phyloP scores from a whole-genome alignment of 2,329 filamentous ascomycete genomes.

The Neofusicoccum kwambonambiense region DNA sequence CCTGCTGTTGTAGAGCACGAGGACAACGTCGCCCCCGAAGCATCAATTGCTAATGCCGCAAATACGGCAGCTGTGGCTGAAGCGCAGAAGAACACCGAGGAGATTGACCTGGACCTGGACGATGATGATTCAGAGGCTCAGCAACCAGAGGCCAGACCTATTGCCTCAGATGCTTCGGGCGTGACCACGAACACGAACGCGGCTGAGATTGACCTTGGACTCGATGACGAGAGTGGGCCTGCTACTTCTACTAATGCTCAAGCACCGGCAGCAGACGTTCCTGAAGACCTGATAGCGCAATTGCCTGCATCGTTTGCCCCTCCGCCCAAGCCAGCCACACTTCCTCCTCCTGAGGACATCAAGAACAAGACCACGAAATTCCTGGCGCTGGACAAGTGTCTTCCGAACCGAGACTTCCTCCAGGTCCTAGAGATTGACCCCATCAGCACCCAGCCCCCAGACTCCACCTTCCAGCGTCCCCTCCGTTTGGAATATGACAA shows the following conservation, averaged over 20 bases:
- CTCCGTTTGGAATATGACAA: conserved; percentile 76
- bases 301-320: conserved; percentile 70
- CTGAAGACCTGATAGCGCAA: conserved; percentile 67
- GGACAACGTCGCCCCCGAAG: conserved; percentile 23
- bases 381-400: conserved; percentile 87
- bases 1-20: conserved; percentile 59
- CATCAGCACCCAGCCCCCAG: conserved; percentile 43
- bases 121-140: conserved; percentile 29
- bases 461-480: conserved; percentile 41
- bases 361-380: conserved; percentile 79
- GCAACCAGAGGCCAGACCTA: conserved; percentile 15
- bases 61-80: neutral
- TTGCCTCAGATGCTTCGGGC: conserved; percentile 65
- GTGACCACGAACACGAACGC: conserved; percentile 34
- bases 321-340: conserved; percentile 20
- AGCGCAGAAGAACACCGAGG: conserved; percentile 58
- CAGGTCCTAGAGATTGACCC: conserved; percentile 62
- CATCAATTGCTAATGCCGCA: neutral
- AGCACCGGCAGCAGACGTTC: conserved; percentile 40
- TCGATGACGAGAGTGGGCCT: conserved; percentile 23
- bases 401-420: conserved; percentile 75
- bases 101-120: conserved; percentile 54
- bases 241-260: neutral
- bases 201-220: conserved; percentile 45
- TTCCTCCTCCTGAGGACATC: conserved; percentile 67